Conservation (phyloP, 2,329 filamentous ascomycete species). For the Microsporum ferrugineum region DNA sequence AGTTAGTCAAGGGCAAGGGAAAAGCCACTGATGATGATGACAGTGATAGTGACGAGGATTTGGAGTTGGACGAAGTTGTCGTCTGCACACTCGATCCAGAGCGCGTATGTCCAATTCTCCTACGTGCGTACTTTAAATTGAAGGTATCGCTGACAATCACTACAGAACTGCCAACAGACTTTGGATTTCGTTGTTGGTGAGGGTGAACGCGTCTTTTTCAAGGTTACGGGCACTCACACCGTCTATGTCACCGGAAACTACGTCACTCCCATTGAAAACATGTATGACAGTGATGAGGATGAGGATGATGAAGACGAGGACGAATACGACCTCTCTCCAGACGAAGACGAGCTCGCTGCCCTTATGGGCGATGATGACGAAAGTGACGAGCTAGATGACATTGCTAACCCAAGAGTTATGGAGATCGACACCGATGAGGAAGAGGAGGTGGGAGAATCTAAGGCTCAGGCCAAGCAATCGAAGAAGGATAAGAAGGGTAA, state of each 20-base stretch:
- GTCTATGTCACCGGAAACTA: slow-evolving; percentile 96
- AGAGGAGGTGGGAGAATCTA: slow-evolving; percentile 62
- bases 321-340: slow-evolving; percentile 71
- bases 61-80: slow-evolving; percentile 76
- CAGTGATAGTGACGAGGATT: slow-evolving; percentile 48
- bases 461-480: slow-evolving; percentile 33
- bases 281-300: slow-evolving; percentile 16
- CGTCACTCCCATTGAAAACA: slow-evolving; percentile 56
- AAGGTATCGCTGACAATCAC: slow-evolving; percentile 1
- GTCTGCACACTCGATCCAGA: slow-evolving; percentile 91
- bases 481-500: slow-evolving; percentile 70
- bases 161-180: slow-evolving; percentile 83
- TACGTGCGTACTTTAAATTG: neutral
- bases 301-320: slow-evolving; percentile 51
- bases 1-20: slow-evolving; percentile 49
- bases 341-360: slow-evolving; percentile 60
- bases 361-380: slow-evolving; percentile 46
- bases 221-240: slow-evolving; percentile 77
- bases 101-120: slow-evolving; percentile 50
- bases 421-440: slow-evolving; percentile 76
- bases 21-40: slow-evolving; percentile 63
- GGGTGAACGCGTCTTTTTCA: slow-evolving; percentile 83
- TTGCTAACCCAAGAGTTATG: slow-evolving; percentile 69
- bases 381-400: slow-evolving; percentile 64
- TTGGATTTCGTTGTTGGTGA: slow-evolving; percentile 86